Percentiles rank a stretch among this genome's conserved stretches.
Conservation (phyloP, 192 early-diverging fungal genomes). For the Coemansia sp. region DNA sequence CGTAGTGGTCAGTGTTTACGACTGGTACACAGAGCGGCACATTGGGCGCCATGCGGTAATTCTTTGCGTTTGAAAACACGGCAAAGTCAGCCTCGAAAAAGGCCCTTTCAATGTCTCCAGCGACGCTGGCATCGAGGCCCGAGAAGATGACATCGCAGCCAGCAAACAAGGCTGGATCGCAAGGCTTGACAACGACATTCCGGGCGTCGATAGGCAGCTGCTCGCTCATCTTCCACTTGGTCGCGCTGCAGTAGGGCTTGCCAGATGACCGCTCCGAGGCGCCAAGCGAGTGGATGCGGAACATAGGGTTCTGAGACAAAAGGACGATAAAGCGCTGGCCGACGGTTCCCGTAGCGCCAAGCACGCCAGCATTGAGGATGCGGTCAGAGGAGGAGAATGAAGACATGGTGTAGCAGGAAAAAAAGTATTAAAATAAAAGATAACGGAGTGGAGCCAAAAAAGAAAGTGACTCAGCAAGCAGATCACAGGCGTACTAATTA, state of each 20-base stretch:
- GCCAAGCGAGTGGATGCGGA: constrained; percentile 84
- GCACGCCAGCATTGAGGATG: constrained; percentile 73
- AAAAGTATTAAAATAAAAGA: neutral
- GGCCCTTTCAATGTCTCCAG: constrained; percentile 89
- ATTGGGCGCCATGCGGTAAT: constrained; percentile 84
- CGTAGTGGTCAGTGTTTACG: constrained; percentile 88
- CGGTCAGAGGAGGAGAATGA: constrained; percentile 30
- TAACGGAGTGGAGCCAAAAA: neutral
- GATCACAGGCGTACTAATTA: neutral
- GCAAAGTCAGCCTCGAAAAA: constrained; percentile 85
- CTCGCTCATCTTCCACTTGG: constrained; percentile 86
- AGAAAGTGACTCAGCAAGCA: neutral
- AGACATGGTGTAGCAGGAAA: constrained; percentile 6
- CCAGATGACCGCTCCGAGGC: constrained; percentile 89
- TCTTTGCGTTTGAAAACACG: constrained; percentile 96
- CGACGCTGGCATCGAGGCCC: constrained; percentile 90
- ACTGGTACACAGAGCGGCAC: constrained; percentile 94
- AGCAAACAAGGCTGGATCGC: constrained; percentile 71
- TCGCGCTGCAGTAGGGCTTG: constrained; percentile 73
- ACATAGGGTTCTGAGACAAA: constrained; percentile 80
- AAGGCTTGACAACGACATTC: constrained; percentile 61
- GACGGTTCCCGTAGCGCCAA: constrained; percentile 97
- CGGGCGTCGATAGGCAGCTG: constrained; percentile 64
- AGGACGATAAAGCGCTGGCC: constrained; percentile 96
- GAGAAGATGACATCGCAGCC: constrained; percentile 93